These are phyloP conservation scores for Pseudozyma tsukubaensis DNA, from an alignment of 1,284 basidiomycete species.

Conservation along the genomic window DNA sequence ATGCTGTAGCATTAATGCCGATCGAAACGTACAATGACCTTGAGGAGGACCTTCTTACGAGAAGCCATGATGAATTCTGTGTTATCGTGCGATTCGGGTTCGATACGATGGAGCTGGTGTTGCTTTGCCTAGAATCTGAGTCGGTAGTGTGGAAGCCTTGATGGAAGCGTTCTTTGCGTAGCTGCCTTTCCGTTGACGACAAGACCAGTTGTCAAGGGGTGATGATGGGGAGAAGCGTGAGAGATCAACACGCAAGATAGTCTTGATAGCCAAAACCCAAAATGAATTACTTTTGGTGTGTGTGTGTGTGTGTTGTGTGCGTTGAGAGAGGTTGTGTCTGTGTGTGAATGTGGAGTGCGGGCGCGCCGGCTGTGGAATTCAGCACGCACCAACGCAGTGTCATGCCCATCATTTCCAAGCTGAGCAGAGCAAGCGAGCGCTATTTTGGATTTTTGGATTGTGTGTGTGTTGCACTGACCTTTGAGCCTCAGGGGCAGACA, in stretches of 20 bases:
- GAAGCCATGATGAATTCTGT: slow-evolving; percentile 71
- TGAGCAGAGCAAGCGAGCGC: no score
- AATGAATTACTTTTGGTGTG: not conserved
- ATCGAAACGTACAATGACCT: slow-evolving; percentile 71
- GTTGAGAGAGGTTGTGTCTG: no score
- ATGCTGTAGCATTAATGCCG: not conserved
- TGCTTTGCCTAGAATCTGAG: not conserved
- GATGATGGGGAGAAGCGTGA: not conserved
- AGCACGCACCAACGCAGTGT: no score
- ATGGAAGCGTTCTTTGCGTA: not conserved
- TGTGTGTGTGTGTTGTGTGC: no score
- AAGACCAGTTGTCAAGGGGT: not conserved
- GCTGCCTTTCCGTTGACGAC: not conserved
- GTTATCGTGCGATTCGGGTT: not conserved
- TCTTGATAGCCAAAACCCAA: not conserved
- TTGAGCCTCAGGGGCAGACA: no score
- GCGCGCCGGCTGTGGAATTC: no score
- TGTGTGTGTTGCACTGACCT: no score
- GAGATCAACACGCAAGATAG: slow-evolving; percentile 31
- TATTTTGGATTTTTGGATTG: no score
- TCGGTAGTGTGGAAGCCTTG: not conserved
- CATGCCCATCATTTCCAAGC: no score
- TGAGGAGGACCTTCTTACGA: slow-evolving; percentile 84
- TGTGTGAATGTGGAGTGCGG: no score
- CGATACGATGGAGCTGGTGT: slow-evolving; percentile 1